Conservation (phyloP, 2,329 filamentous ascomycete genomes). For the Fonsecaea pedrosoi region DNA sequence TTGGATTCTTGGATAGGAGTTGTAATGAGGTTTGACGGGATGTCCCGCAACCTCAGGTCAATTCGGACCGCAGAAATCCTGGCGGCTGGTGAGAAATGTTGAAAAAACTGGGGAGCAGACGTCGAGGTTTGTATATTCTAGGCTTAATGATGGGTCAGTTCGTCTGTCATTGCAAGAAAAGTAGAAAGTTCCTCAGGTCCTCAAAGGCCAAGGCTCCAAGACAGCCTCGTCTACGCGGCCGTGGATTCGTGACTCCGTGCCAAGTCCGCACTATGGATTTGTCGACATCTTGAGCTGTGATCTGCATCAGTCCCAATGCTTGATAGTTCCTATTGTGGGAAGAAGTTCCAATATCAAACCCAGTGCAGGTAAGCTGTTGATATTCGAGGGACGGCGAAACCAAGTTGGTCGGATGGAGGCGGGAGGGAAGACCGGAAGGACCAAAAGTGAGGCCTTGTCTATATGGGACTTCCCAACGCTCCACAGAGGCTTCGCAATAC, state of each 20-base stretch:
- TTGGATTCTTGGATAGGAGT: neutral
- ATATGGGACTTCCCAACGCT: neutral
- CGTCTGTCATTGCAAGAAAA: neutral
- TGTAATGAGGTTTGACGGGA: neutral
- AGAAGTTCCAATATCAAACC: neutral
- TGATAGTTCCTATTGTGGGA: neutral
- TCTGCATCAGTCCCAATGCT: slow-evolving; percentile 7
- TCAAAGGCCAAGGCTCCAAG: slow-evolving; percentile 32
- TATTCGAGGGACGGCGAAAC: neutral
- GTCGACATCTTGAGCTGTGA: slow-evolving; percentile 2
- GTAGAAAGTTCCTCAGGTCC: slow-evolving; percentile 9
- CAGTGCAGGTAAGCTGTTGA: neutral
- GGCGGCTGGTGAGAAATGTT: neutral
- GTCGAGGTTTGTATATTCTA: neutral
- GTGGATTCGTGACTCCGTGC: neutral
- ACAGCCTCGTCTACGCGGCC: slow-evolving; percentile 30
- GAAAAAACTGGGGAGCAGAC: neutral
- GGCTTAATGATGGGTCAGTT: neutral
- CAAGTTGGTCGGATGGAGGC: neutral
- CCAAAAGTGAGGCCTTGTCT: neutral
- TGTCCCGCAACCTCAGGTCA: neutral
- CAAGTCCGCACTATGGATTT: slow-evolving; percentile 13
- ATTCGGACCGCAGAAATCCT: neutral
- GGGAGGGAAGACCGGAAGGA: slow-evolving; percentile 7
- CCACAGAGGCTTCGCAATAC: neutral